phyloP scores from a whole-genome alignment of 140 eudicot genomes.

The Senecio squalidus region DNA sequence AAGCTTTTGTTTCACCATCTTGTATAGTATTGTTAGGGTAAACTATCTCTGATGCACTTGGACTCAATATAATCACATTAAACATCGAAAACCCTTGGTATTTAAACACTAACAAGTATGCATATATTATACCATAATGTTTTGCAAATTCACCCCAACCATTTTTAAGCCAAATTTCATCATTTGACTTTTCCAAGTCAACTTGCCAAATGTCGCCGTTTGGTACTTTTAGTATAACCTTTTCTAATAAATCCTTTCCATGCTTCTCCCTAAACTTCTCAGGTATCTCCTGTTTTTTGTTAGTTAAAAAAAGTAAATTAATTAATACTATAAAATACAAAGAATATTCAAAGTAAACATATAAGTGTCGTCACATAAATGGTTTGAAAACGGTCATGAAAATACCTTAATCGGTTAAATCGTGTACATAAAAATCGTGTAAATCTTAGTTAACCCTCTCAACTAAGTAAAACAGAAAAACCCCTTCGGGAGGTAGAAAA shows the following conservation, averaged over 20 bases:
- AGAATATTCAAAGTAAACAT: too few relatives aligned
- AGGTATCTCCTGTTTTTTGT: conserved; percentile 29
- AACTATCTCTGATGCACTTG: conserved; percentile 35
- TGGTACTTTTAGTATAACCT: conserved; percentile 29
- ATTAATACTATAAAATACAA: too few relatives aligned
- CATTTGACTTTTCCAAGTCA: conserved; percentile 9
- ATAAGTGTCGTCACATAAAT: too few relatives aligned
- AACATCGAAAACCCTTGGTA: conserved; percentile 37
- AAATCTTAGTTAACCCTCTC: too few relatives aligned
- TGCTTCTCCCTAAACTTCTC: conserved; percentile 29
- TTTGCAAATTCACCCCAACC: conserved; percentile 43
- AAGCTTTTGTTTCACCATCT: neutral
- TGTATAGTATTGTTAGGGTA: conserved; percentile 18
- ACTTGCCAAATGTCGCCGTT: conserved; percentile 33
- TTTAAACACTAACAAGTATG: conserved; percentile 31
- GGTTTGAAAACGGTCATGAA: too few relatives aligned
- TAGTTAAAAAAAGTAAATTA: too few relatives aligned
- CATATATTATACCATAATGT: conserved; percentile 19
- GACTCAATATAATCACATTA: conserved; percentile 28
- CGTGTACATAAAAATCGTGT: too few relatives aligned
- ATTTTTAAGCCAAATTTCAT: conserved; percentile 34
- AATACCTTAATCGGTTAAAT: too few relatives aligned
- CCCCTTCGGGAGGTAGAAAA: too few relatives aligned
- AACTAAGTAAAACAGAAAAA: too few relatives aligned
- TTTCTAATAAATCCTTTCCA: conserved; percentile 24